A percentile compares a stretch with the other conserved stretches of the same genome.
These are phyloP conservation scores for Venturia effusa DNA, from an alignment of 2,329 filamentous ascomycete species.

Conservation along the genomic window DNA sequence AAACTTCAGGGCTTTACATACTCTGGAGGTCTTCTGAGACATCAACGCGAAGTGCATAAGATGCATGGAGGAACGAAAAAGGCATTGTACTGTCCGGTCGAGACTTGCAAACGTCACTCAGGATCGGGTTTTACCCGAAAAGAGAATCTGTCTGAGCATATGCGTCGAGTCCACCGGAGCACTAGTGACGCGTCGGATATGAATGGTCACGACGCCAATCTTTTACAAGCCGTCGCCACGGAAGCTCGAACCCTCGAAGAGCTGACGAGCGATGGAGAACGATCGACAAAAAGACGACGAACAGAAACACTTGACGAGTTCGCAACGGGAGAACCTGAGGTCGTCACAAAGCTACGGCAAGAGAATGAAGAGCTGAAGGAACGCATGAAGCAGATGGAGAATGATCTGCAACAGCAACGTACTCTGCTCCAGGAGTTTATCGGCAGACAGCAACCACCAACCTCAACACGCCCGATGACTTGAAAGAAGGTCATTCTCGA, in stretches of 20 bases:
- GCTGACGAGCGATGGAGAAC: constrained; percentile 3
- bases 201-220: constrained; percentile 8
- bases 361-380: constrained; percentile 11
- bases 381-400: constrained; percentile 12
- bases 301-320: constrained; percentile 21
- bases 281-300: constrained; percentile 18
- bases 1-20: constrained; percentile 94
- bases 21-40: constrained; percentile 75
- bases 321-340: constrained; percentile 19
- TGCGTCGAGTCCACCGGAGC: constrained; percentile 67
- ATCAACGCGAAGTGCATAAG: constrained; percentile 87
- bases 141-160: constrained; percentile 88
- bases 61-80: constrained; percentile 85
- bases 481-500: not conserved
- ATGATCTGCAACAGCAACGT: constrained; percentile 5
- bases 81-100: constrained; percentile 73
- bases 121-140: constrained; percentile 86
- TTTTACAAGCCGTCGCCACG: constrained; percentile 5
- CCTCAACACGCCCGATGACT: constrained; percentile 2
- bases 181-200: constrained; percentile 14
- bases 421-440: constrained; percentile 6
- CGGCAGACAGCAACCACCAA: constrained; percentile 3
- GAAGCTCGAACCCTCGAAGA: constrained; percentile 2
- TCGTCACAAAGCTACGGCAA: constrained; percentile 1
- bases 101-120: constrained; percentile 77